Base-by-base conservation (phyloP, 1,139 yeast genomes). In the Geotrichum carabidarum region DNA sequence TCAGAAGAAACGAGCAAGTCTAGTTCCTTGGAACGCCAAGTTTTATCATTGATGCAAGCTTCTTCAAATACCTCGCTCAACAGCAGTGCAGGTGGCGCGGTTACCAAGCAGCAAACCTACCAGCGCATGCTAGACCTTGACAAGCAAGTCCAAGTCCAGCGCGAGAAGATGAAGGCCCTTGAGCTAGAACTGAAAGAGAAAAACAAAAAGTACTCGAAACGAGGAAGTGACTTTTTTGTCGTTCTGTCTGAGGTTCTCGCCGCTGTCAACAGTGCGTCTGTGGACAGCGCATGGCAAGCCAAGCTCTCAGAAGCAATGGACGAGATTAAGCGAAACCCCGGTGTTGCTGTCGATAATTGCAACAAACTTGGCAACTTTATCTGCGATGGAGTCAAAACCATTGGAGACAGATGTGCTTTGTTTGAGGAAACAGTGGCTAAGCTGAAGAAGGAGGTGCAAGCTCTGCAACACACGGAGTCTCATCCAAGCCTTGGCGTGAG, bases 101-200 rank as follows among this genome's bases (percentile, higher is more conserved):
- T 42, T 12, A 45, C 46, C n/a, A 55, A 51, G 40, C 51, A 51
- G 36, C 49, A 55, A 36, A 45, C 55, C 1, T 55, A 55, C 17
- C 57, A 49, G 14, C 57, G 54, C 27, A 49, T 52, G 51, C 38
- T 55, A 8, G 58, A 55, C 35, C 52, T 55, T 1, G 51, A 52
- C n/a, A 50, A 45, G 30, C 56, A 55, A n/a, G 44, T 48, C 9
- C 51, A 48, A 34, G 17, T 15, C 27, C 42, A 32, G 4, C 54
- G 50, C 4, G 50, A 46, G 8, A 43, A 48, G 18, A 27, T 50
- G 35, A 47, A 50, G 41, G 31, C 32, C 12, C 47, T 44, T 9
- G 57, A 54, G 17, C 32, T 31, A 2, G 56, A 50, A 8, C 32
- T 50, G 11, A 18, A 36, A 27, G 43, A 27, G 11, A 46, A 54